These are phyloP conservation scores for Leersia perrieri DNA, from an alignment of 176 grass and related monocot species.

Conservation along the genomic window DNA sequence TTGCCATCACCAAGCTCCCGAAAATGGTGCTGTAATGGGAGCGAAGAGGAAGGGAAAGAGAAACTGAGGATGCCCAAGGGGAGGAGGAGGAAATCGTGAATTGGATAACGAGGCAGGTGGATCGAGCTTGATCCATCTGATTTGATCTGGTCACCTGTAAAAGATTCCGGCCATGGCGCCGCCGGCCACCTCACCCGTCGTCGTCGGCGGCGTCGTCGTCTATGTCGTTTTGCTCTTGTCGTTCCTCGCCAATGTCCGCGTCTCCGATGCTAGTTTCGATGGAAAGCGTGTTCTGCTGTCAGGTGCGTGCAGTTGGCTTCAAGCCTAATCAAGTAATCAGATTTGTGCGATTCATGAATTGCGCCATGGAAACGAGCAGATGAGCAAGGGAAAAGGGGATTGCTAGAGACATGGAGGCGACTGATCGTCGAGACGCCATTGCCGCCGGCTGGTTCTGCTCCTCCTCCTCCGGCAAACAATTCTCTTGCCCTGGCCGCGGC, in stretches of 20 bases:
- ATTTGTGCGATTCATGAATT: background rate
- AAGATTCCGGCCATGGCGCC: slow-evolving; percentile 3
- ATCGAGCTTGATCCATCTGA: background rate
- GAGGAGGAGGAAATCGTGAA: background rate
- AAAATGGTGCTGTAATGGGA: slow-evolving; percentile 5
- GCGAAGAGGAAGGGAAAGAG: background rate
- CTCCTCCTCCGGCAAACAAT: slow-evolving; percentile 22
- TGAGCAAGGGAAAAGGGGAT: slow-evolving; percentile 4
- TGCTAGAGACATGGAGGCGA: slow-evolving; percentile 47
- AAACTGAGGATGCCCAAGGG: background rate
- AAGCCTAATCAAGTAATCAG: background rate
- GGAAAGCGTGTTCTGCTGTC: slow-evolving; percentile 9
- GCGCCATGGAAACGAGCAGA: background rate
- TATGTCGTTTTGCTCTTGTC: slow-evolving; percentile 7
- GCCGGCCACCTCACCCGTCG: slow-evolving; percentile 20
- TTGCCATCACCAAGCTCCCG: slow-evolving; percentile 25
- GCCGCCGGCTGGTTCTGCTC: background rate
- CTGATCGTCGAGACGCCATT: slow-evolving; percentile 29
- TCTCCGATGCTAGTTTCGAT: background rate
- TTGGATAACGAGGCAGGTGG: background rate
- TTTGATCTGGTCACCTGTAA: background rate
- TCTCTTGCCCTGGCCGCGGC: slow-evolving; percentile 55
- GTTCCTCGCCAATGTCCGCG: background rate
- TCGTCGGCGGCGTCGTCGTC: slow-evolving; percentile 6
- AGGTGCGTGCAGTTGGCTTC: slow-evolving; percentile 3